Evolutionary conservation across 177 flowering plant species (phyloP).

Genomic region (Vitis hybrid): DNA sequence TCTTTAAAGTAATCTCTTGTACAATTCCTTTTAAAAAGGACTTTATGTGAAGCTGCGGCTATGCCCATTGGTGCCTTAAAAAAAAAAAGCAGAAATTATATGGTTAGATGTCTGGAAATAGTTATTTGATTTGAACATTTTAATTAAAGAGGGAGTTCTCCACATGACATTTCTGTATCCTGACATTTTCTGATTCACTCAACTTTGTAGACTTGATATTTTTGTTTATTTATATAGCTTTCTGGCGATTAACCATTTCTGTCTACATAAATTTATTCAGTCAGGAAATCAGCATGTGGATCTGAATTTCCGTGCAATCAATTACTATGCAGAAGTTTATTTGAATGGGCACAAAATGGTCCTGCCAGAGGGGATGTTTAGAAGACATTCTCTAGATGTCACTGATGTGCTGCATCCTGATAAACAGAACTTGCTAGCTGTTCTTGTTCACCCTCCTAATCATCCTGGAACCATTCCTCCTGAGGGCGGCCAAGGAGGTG

Average conservation of each 20-base stretch:
- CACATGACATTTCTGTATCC: neutral
- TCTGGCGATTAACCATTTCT: neutral
- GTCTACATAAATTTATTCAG: constrained; percentile 36
- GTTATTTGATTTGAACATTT: neutral
- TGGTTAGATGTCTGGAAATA: too few species aligned
- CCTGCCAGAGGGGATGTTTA: constrained; percentile 94
- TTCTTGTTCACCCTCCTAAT: constrained; percentile 92
- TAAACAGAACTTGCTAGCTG: constrained; percentile 84
- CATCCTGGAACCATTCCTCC: constrained; percentile 90
- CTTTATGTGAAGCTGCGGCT: too few species aligned
- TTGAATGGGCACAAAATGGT: constrained; percentile 82
- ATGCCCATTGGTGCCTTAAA: too few species aligned
- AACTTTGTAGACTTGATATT: neutral
- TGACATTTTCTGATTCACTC: neutral
- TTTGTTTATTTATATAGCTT: neutral
- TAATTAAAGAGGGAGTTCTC: neutral
- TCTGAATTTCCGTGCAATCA: constrained; percentile 88
- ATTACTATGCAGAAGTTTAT: constrained; percentile 91
- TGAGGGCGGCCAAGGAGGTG: constrained; percentile 98
- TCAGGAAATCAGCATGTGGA: constrained; percentile 71
- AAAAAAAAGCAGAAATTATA: too few species aligned
- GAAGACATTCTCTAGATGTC: constrained; percentile 85
- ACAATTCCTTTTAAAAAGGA: too few species aligned
- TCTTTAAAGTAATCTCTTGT: too few species aligned
- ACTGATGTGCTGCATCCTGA: constrained; percentile 70